Percentiles rank a stretch among this genome's conserved stretches.
These are phyloP conservation scores for Termitomyces sp. DNA, from an alignment of 768 basidiomycete genomes.

Conservation along the genomic window DNA sequence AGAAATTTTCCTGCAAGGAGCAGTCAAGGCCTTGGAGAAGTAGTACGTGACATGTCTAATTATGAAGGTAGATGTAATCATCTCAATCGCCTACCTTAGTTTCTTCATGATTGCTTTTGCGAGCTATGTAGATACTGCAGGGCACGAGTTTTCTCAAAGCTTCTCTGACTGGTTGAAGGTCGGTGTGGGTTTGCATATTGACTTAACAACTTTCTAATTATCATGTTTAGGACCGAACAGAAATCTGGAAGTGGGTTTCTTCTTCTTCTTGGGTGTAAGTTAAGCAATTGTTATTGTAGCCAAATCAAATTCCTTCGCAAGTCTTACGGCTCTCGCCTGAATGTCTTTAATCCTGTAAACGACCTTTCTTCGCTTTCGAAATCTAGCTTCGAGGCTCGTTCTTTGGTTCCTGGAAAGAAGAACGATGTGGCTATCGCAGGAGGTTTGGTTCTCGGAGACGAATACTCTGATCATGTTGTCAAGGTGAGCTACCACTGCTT, in stretches of 20 bases:
- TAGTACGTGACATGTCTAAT: constrained; percentile 58
- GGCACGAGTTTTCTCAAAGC: constrained; percentile 48
- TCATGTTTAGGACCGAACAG: constrained; percentile 58
- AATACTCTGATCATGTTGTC: constrained; percentile 92
- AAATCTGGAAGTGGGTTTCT: constrained; percentile 82
- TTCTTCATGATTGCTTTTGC: constrained; percentile 96
- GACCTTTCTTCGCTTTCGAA: constrained; percentile 82
- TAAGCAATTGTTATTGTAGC: constrained; percentile 29
- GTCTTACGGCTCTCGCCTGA: constrained; percentile 72
- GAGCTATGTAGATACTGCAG: constrained; percentile 68
- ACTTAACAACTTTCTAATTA: background rate
- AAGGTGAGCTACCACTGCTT: constrained; percentile 39
- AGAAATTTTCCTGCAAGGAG: constrained; percentile 55
- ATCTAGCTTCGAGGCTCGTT: constrained; percentile 50
- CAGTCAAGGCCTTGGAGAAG: constrained; percentile 78
- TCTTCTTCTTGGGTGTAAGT: background rate
- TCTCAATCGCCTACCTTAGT: constrained; percentile 31
- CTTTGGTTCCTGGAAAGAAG: constrained; percentile 60
- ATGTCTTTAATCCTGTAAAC: constrained; percentile 87
- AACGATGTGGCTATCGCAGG: constrained; percentile 73
- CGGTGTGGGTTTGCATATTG: constrained; percentile 6
- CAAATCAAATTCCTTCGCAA: constrained; percentile 86
- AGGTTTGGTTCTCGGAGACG: constrained; percentile 87
- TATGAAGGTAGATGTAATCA: background rate
- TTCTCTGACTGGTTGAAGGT: constrained; percentile 91